Evolutionary conservation across 1,284 basidiomycete genomes (phyloP).

Genomic region (Boletus semigastroideus): DNA sequence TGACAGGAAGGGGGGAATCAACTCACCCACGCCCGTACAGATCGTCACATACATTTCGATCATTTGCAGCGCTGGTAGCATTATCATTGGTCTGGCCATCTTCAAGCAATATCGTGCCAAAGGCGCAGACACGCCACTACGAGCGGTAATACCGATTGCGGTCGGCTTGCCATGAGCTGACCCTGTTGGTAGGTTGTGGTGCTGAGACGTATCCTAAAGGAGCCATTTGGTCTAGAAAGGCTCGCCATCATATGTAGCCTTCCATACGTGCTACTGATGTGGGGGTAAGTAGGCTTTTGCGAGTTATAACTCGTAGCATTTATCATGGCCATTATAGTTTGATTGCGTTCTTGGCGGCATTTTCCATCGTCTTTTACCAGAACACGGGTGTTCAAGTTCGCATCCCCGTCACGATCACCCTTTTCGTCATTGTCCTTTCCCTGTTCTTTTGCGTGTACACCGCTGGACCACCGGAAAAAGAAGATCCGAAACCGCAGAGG

Average conservation of each 20-base stretch:
- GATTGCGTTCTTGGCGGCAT: constrained; percentile 24
- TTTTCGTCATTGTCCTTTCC: constrained; percentile 18
- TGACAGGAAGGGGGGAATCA: neutral
- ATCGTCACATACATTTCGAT: constrained; percentile 34
- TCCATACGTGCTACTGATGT: constrained; percentile 31
- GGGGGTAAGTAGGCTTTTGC: constrained; percentile 23
- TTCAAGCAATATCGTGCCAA: constrained; percentile 35
- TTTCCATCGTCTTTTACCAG: constrained; percentile 24
- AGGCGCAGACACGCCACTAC: constrained; percentile 33
- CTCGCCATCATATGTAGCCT: constrained; percentile 33
- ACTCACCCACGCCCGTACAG: constrained; percentile 18
- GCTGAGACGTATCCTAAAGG: constrained; percentile 27
- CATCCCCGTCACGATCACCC: constrained; percentile 23
- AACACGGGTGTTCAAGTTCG: constrained; percentile 24
- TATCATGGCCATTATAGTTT: constrained; percentile 13
- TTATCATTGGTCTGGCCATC: constrained; percentile 29
- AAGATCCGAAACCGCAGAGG: constrained; percentile 8
- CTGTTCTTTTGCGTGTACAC: constrained; percentile 28
- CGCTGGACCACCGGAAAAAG: constrained; percentile 15
- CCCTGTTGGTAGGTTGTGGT: constrained; percentile 21
- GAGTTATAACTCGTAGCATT: neutral
- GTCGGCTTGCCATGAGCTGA: neutral
- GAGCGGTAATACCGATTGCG: constrained; percentile 20
- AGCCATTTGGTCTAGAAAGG: constrained; percentile 26
- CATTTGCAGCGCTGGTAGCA: constrained; percentile 31